Conservation (phyloP, 768 basidiomycete genomes). For the Tephrocybe sp. region DNA sequence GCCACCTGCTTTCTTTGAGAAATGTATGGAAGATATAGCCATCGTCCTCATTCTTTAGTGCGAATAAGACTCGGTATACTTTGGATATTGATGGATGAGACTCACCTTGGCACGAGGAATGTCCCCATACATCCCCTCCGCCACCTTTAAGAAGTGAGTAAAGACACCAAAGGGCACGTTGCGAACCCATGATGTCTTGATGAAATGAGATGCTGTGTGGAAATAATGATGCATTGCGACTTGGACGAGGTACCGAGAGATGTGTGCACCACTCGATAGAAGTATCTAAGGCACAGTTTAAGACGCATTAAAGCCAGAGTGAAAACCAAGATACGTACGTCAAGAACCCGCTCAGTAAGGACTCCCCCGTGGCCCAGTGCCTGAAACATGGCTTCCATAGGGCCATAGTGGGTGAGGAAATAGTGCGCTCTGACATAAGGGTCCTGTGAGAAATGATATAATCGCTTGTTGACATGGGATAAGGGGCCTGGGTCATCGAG, state of each 20-base stretch:
- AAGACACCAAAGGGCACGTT: slow-evolving; percentile 60
- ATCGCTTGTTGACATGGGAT: slow-evolving; percentile 54
- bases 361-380: slow-evolving; percentile 73
- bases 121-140: slow-evolving; percentile 56
- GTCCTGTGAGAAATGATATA: slow-evolving; percentile 62
- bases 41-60: slow-evolving; percentile 64
- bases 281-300: slow-evolving; percentile 48
- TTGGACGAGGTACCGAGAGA: slow-evolving; percentile 78
- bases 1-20: slow-evolving; percentile 66
- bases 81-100: slow-evolving; percentile 6
- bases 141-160: slow-evolving; percentile 58
- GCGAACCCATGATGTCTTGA: slow-evolving; percentile 75
- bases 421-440: slow-evolving; percentile 77
- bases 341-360: slow-evolving; percentile 60
- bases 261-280: slow-evolving; percentile 69
- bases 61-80: slow-evolving; percentile 2
- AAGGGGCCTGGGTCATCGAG: slow-evolving; percentile 63
- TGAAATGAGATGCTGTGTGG: slow-evolving; percentile 66
- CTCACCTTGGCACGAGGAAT: slow-evolving; percentile 60
- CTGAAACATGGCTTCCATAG: slow-evolving; percentile 66
- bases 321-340: slow-evolving; percentile 47
- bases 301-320: slow-evolving; percentile 5
- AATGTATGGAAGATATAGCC: slow-evolving; percentile 62
- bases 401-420: slow-evolving; percentile 73
- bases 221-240: slow-evolving; percentile 79